phyloP scores from a whole-genome alignment of 2,329 filamentous ascomycete genomes.

The Microascus cirrosus region DNA sequence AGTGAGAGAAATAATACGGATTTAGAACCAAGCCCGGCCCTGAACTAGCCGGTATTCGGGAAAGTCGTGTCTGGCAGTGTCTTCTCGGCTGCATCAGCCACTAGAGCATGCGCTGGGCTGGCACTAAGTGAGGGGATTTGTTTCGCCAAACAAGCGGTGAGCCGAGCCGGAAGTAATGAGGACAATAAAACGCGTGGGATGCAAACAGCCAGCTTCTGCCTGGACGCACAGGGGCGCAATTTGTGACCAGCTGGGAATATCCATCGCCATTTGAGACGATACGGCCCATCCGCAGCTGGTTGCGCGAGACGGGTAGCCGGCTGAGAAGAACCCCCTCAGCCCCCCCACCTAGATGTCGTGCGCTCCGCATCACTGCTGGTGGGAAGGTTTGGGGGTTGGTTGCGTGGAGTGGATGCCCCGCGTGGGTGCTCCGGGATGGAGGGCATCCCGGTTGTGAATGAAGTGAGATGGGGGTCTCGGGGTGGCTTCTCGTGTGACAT shows the following conservation, averaged over 20 bases:
- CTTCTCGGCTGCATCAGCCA: not conserved
- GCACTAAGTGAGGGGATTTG: not conserved
- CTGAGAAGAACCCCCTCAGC: not conserved
- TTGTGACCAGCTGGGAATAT: not conserved
- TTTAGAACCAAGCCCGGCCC: not conserved
- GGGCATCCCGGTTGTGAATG: not conserved
- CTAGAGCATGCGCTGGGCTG: not conserved
- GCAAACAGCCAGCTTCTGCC: not conserved
- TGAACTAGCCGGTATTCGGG: not conserved
- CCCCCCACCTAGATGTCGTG: not conserved
- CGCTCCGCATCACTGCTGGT: not conserved
- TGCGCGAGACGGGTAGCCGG: not conserved
- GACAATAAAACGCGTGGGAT: not conserved
- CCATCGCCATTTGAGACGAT: not conserved
- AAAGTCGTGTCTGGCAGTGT: not conserved
- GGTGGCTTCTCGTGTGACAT: not conserved
- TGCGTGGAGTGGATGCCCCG: not conserved
- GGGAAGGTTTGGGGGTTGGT: not conserved
- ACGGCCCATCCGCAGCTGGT: not conserved
- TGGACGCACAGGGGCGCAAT: not conserved
- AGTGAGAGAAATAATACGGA: too few relatives aligned
- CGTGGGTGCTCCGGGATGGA: not conserved
- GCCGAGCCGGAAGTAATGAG: not conserved
- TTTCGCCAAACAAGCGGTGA: not conserved
- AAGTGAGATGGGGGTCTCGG: not conserved